phyloP scores from a whole-genome alignment of 2,329 filamentous ascomycete genomes.

The Alternaria brassicae region DNA sequence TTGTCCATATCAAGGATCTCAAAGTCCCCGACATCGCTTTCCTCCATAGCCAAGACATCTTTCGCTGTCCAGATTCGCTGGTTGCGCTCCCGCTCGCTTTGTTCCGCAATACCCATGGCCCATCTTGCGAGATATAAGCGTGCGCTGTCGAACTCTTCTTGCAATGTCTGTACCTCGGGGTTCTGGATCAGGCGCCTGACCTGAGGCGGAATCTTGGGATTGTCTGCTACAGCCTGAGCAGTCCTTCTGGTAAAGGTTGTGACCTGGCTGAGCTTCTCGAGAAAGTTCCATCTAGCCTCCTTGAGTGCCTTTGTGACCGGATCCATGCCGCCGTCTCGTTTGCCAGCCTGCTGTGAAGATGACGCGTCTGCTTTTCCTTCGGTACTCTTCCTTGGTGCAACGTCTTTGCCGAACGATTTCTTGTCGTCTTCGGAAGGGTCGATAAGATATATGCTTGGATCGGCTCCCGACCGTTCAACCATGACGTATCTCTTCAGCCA shows the following conservation, averaged over 20 bases:
- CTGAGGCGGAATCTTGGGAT: constrained; percentile 88
- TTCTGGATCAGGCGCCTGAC: constrained; percentile 84
- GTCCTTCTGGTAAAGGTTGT: constrained; percentile 94
- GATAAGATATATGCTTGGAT: constrained; percentile 89
- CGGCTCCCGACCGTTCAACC: constrained; percentile 82
- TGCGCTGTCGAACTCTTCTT: constrained; percentile 97
- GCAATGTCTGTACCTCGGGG: constrained; percentile 91
- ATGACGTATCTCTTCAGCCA: constrained; percentile 87
- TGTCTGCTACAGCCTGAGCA: constrained; percentile 89
- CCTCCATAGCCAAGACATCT: constrained; percentile 91
- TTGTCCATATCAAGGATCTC: constrained; percentile 85
- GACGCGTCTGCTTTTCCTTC: constrained; percentile 36
- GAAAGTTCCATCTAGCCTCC: constrained; percentile 92
- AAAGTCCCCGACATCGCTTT: constrained; percentile 94
- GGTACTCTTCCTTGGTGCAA: constrained; percentile 48
- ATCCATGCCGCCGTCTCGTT: constrained; percentile 80
- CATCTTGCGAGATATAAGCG: constrained; percentile 92
- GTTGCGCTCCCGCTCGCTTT: constrained; percentile 85
- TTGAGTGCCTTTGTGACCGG: constrained; percentile 93
- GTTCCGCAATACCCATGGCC: constrained; percentile 98
- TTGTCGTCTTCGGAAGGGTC: constrained; percentile 87
- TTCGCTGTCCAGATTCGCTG: constrained; percentile 91
- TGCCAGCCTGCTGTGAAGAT: constrained; percentile 34
- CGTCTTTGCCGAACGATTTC: constrained; percentile 75
- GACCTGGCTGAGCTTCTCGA: constrained; percentile 96